phyloP scores from a whole-genome alignment of 768 basidiomycete genomes.

The Chiua virens region DNA sequence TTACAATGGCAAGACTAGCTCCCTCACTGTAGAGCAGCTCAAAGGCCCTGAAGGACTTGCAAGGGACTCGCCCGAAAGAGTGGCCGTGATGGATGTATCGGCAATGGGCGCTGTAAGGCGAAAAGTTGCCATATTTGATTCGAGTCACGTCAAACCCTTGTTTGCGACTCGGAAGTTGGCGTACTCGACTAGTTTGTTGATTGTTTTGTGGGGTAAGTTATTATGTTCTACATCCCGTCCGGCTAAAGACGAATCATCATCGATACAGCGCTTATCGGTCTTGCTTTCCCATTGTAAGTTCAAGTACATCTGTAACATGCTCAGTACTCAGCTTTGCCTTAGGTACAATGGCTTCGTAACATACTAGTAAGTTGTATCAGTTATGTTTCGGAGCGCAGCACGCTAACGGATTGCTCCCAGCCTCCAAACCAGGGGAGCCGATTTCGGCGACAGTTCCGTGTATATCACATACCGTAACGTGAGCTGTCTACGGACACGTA shows the following conservation, averaged over 20 bases:
- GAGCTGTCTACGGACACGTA: background rate
- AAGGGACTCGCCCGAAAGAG: constrained; percentile 6
- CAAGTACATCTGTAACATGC: background rate
- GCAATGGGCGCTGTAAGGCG: constrained; percentile 39
- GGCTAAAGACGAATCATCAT: background rate
- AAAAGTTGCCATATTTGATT: constrained; percentile 39
- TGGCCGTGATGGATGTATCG: constrained; percentile 33
- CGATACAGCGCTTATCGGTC: constrained; percentile 67
- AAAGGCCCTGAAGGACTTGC: constrained; percentile 15
- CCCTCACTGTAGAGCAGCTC: constrained; percentile 54
- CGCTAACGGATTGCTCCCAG: constrained; percentile 32
- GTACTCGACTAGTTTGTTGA: constrained; percentile 49
- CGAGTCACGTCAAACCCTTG: constrained; percentile 44
- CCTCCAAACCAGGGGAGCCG: constrained; percentile 61
- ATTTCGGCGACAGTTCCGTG: constrained; percentile 67
- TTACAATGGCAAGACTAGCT: constrained; percentile 53
- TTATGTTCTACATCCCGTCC: background rate
- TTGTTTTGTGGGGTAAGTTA: constrained; percentile 50
- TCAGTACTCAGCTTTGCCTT: background rate
- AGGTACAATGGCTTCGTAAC: constrained; percentile 55
- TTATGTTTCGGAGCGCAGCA: background rate
- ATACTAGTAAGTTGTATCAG: constrained; percentile 40
- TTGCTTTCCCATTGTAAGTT: constrained; percentile 68
- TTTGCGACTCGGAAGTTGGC: constrained; percentile 53
- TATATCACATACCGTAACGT: constrained; percentile 78